Evolutionary conservation across 73 alveolate genomes (phyloP).

Genomic region (Paraurostyla sp.): DNA sequence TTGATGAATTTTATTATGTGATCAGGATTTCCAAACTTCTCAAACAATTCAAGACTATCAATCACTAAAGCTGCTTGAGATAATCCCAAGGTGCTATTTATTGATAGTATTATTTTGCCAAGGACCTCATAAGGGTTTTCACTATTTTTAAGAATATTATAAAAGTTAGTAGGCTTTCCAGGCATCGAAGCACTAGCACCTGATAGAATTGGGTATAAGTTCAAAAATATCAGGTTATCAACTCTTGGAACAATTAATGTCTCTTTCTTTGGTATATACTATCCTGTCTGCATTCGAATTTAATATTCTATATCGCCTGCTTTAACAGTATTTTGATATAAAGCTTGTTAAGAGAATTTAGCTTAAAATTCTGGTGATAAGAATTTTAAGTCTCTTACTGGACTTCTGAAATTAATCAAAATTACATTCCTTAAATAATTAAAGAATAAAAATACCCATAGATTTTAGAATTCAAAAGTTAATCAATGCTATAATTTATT

Average conservation of each 20-base stretch:
- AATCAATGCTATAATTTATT: neutral
- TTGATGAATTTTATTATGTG: neutral
- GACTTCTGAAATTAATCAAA: neutral
- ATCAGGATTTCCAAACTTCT: neutral
- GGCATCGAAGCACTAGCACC: conserved; percentile 20
- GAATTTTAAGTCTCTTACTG: neutral
- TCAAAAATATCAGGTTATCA: neutral
- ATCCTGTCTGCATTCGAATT: neutral
- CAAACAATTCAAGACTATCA: neutral
- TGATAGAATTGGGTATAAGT: neutral
- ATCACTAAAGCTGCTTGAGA: neutral
- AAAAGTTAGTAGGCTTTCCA: conserved; percentile 2
- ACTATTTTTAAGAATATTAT: neutral
- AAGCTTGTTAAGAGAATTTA: neutral
- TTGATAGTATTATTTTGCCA: neutral
- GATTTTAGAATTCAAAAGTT: neutral
- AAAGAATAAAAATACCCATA: conserved; percentile 1
- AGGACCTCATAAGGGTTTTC: neutral
- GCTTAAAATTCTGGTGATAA: neutral
- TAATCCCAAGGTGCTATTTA: neutral
- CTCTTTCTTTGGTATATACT: conserved; percentile 1
- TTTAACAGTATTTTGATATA: neutral
- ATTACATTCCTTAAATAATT: neutral
- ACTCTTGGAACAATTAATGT: neutral
- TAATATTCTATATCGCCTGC: neutral